Evolutionary conservation across 2,329 filamentous ascomycete species (phyloP), one percentile per base, ranked within the genome.

Genomic region (Apiospora marii): DNA sequence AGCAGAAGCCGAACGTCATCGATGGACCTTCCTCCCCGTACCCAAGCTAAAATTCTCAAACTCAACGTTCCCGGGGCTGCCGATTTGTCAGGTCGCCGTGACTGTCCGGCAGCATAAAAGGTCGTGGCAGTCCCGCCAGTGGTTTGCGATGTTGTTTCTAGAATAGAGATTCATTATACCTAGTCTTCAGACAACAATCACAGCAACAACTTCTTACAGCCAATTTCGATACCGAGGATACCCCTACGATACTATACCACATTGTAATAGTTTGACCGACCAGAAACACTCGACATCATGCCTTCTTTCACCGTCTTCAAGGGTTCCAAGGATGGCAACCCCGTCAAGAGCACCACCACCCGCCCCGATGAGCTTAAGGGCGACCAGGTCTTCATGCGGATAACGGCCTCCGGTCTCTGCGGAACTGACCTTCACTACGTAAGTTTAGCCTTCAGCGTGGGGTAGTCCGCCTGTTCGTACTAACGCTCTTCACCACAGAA

Each of bases 371-470:
- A 87, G 22, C 80, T 89, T 58, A 78, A 77, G 1, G 81, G 83
- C 69, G 86, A 91, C 80, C 83, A 92, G 73, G 90, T 93, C 70
- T 85, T 91, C 41, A 79, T 93, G 78, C 87, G 86, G 71, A 84
- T 93, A 74, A 93, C 91, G 22, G 89, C 91, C 72, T 92, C 90
- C 2, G 92, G 92, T 43, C 84, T 93, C 70, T 93, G 92, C 80
- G 90, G 89, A 69, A 93, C 92, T 71, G 78, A 70, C 10, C 68
- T 70, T 4, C 68, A 70, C 68, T 70, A 58, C 68, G 77, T 79
- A 53, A 71, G 75, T 51, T 7, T 19, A 71, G 27, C 27, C 4
- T 30, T 2, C 27, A 2, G 27, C 27, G 27, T 30, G 27, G 27
- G 27, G 27, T 30, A 30, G 27, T 30, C 27, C 27, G 27, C n/a